Evolutionary conservation across 495 filamentous ascomycete species (phyloP).

Genomic region (Aspergillus incahuasiensis): DNA sequence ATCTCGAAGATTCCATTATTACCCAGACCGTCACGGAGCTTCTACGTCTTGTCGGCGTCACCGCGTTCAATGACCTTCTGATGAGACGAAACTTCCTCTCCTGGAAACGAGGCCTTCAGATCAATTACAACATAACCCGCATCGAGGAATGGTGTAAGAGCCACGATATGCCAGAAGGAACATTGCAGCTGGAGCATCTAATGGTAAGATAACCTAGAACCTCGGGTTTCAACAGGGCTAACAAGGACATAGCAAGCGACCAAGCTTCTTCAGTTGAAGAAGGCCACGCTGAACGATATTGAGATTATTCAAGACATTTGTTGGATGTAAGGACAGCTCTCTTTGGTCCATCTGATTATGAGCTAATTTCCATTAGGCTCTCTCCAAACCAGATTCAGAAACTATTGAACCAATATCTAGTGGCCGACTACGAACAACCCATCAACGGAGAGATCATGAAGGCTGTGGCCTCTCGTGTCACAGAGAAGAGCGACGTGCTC

Average conservation of each 20-base stretch:
- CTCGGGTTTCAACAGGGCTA: conserved; percentile 18
- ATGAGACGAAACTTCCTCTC: conserved; percentile 98
- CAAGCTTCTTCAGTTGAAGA: conserved; percentile 97
- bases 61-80: conserved; percentile 96
- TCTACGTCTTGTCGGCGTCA: conserved; percentile 89
- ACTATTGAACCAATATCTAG: conserved; percentile 95
- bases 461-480: conserved; percentile 93
- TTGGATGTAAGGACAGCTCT: conserved; percentile 73
- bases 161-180: conserved; percentile 99
- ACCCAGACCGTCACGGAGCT: conserved; percentile 94
- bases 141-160: conserved; percentile 99
- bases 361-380: conserved; percentile 54
- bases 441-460: conserved; percentile 99
- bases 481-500: conserved; percentile 96
- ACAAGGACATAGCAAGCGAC: conserved; percentile 74
- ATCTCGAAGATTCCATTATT: conserved; percentile 91
- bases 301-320: conserved; percentile 99
- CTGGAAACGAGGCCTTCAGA: conserved; percentile 98
- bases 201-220: conserved; percentile 57
- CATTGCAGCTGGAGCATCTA: conserved; percentile 93
- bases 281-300: conserved; percentile 97
- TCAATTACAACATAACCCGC: conserved; percentile 99
- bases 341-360: too few species aligned
- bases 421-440: conserved; percentile 98
- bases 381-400: conserved; percentile 99